Base-by-base conservation (phyloP, 2,329 filamentous ascomycete species). In the Phialemonium atrogriseum region DNA sequence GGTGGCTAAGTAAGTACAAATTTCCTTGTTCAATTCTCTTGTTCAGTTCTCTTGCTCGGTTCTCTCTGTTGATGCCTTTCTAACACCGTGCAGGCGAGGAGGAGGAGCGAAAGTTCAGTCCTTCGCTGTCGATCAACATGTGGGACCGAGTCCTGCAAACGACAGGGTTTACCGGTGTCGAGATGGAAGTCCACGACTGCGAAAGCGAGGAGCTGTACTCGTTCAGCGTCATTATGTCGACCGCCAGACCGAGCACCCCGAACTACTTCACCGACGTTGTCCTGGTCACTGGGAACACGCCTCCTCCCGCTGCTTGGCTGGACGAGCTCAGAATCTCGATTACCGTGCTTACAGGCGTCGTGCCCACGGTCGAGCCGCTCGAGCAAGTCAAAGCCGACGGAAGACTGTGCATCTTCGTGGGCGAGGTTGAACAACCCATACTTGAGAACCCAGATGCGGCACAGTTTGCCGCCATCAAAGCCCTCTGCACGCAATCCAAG, bases 1-100 rank as follows among this genome's bases (percentile, higher is more conserved):
- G 43, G 44, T 46, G 44, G 44, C 20, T 45, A 7, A 44, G 43
- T 43, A 36, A 20, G 39, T 40, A 43, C n/a, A n/a, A n/a, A n/a
- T n/a, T n/a, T n/a, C n/a, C n/a, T n/a, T n/a, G n/a, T n/a, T n/a
- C n/a, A n/a, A n/a, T n/a, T n/a, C n/a, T n/a, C n/a, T n/a, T n/a
- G n/a, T n/a, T n/a, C n/a, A n/a, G n/a, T n/a, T n/a, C n/a, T 17
- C 12, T 9, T 16, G 4, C 4, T 14, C 3, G 12, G 14, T 20
- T 19, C 2, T 5, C 17, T 4, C 3, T 7, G 13, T 12, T 16
- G 8, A 4, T 7, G 22, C 2, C 10, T 27, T 16, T 8, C 9
- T 24, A 12, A 16, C 3, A 26, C 28, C 6, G 13, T 19, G 7
- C 27, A 40, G 37, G 35, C 24, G 38, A 46, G 28, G 43, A 47